Evolutionary conservation across 371 early-diverging fungal species (phyloP).

Genomic region (Nosema granulosis): DNA sequence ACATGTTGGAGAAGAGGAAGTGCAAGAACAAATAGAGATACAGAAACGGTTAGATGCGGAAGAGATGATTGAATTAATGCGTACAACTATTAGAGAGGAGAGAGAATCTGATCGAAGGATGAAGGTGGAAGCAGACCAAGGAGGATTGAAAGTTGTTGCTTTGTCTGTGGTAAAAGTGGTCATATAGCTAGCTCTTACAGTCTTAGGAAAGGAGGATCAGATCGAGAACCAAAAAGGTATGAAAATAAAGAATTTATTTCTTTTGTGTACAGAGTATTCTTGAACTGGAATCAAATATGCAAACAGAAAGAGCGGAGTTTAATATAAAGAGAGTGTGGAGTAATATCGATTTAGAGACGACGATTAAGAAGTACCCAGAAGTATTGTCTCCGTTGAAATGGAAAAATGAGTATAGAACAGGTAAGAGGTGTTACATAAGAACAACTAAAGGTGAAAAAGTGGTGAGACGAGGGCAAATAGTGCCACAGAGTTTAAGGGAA

Average conservation of each 20-base stretch:
- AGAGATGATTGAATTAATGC: not conserved
- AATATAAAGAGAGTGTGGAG: not conserved
- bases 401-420: not conserved
- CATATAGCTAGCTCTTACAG: not conserved
- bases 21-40: not conserved
- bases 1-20: not conserved
- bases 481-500: not conserved
- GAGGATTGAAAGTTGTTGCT: too few relatives aligned
- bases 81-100: not conserved
- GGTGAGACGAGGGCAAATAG: conserved; percentile 8
- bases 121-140: too few relatives aligned
- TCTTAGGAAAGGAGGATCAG: not conserved
- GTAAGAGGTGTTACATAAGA: not conserved
- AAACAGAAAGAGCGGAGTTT: too few relatives aligned
- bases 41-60: not conserved
- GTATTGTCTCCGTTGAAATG: not conserved
- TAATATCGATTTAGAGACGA: not conserved
- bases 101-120: too few relatives aligned
- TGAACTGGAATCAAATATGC: too few relatives aligned
- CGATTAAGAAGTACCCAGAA: not conserved
- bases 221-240: not conserved
- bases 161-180: not conserved
- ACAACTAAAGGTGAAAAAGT: not conserved
- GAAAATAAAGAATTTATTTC: not conserved
- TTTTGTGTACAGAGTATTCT: not conserved